Base-by-base conservation (phyloP, 805 yeast species). In the Pichia thaimueangensis region DNA sequence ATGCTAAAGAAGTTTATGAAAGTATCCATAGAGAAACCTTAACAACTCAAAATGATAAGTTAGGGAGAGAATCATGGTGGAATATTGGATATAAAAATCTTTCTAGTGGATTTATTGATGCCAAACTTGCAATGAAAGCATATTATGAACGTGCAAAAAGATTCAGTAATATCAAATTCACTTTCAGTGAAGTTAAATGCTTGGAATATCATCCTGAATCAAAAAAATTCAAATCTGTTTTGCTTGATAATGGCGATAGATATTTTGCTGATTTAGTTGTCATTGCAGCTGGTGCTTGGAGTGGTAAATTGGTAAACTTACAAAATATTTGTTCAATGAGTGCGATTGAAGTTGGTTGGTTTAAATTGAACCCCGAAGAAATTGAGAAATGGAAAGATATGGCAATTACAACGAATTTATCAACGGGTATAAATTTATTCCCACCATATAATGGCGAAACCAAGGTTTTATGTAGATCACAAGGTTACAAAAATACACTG, bases 201-300 rank as follows among this genome's bases (percentile, higher is more conserved):
- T 25, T 56, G 5, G 20, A 25, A 5, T 54, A 47, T 27, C 11
- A 28, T 4, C 32, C 35, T 6, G 52, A 45, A 5, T 42, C 52
- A 6, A 43, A 41, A 15, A 35, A 35, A 22, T 52, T 52, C 4
- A 40, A 37, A 24, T 53, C 57, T 5, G 54, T 56, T 22, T 11
- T 22, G 8, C 41, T 56, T 17, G 35, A 29, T 5, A 51, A 53
- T 36, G 53, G 53, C 5, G 16, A 41, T 1, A 7, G 16, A 12
- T 8, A 37, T 13, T 15, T 17, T 6, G 37, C 52, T 2, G 55
- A 53, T 16, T 24, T 54, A 28, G 55, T 54, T 8, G 42, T 56
- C 30, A 51, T 54, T 10, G 55, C 58, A 19, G 57, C 57, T 5
- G 59, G 59, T 16, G 57, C 59, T 3, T 56, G 59, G 58, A 56